Conservation (phyloP, 2,329 filamentous ascomycete genomes). For the Cladosporium sphaerospermum region DNA sequence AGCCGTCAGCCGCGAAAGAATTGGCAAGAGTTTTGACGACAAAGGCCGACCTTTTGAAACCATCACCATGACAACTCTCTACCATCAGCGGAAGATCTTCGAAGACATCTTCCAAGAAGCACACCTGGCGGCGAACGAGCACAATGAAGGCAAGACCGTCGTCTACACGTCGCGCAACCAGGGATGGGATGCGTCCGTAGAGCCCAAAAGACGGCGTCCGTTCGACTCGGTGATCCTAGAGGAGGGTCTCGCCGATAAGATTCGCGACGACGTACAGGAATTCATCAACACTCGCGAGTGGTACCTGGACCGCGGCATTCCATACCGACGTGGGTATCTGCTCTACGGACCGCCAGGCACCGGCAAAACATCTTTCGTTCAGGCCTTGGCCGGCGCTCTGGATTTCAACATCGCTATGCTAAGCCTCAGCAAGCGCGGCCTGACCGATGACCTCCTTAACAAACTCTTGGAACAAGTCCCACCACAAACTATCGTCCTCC, state of each 20-base stretch:
- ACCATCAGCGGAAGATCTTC: conserved; percentile 82
- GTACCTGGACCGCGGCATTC: conserved; percentile 93
- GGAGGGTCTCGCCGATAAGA: conserved; percentile 71
- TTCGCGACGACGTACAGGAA: conserved; percentile 74
- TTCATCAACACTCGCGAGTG: conserved; percentile 74
- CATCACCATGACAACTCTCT: conserved; percentile 84
- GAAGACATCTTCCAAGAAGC: conserved; percentile 85
- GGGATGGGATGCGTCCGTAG: conserved; percentile 78
- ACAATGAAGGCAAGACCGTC: conserved; percentile 84
- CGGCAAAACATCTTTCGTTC: conserved; percentile 93
- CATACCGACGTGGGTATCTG: conserved; percentile 82
- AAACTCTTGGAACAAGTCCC: conserved; percentile 81
- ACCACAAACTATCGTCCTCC: conserved; percentile 69
- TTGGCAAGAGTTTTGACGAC: conserved; percentile 70
- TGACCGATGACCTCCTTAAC: conserved; percentile 84
- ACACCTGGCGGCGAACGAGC: conserved; percentile 68
- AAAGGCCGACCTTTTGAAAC: conserved; percentile 92
- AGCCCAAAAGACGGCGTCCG: conserved; percentile 78
- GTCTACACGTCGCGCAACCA: conserved; percentile 82
- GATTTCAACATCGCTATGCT: conserved; percentile 91
- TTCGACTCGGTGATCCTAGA: conserved; percentile 83
- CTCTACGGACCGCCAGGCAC: conserved; percentile 85
- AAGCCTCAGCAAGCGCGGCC: conserved; percentile 80
- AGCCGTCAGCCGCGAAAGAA: conserved; percentile 73
- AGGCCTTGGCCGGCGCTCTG: conserved; percentile 84